Evolutionary conservation across 257 asterid species (phyloP).

Genomic region (Solanum chiquidenum): DNA sequence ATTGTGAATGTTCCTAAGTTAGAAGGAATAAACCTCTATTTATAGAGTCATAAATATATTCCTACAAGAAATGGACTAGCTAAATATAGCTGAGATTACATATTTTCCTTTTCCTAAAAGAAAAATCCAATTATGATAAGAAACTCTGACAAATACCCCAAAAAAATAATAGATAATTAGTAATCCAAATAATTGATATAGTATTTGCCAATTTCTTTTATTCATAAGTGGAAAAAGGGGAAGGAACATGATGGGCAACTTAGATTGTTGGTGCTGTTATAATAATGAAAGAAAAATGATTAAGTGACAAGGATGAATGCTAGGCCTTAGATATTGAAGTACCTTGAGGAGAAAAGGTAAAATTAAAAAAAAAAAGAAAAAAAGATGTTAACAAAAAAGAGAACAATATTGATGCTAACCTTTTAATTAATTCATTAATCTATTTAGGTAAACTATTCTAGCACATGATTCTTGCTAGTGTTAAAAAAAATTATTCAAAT

Average conservation of each 20-base stretch:
- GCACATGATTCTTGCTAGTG: neutral
- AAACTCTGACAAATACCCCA: no score
- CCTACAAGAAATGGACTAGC: neutral
- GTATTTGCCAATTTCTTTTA: neutral
- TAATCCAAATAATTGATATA: neutral
- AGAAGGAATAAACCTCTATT: no score
- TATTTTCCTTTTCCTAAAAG: neutral
- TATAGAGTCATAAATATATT: neutral
- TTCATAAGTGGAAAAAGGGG: neutral
- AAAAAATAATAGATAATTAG: neutral
- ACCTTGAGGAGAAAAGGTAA: neutral
- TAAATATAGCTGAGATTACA: no score
- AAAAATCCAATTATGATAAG: no score
- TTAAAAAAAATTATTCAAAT: neutral
- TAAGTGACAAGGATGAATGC: neutral
- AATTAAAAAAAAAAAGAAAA: neutral
- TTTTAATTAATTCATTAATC: neutral
- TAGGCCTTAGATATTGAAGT: constrained; percentile 1
- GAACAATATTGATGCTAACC: neutral
- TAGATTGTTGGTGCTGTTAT: neutral
- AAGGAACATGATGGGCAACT: neutral
- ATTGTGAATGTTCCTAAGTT: no score
- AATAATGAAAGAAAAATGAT: neutral
- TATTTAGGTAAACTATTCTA: neutral
- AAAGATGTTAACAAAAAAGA: constrained; percentile 14